Percentiles rank a stretch among this genome's conserved stretches.
Evolutionary conservation across 2,329 filamentous ascomycete genomes (phyloP).

Genomic region (Venturia effusa): DNA sequence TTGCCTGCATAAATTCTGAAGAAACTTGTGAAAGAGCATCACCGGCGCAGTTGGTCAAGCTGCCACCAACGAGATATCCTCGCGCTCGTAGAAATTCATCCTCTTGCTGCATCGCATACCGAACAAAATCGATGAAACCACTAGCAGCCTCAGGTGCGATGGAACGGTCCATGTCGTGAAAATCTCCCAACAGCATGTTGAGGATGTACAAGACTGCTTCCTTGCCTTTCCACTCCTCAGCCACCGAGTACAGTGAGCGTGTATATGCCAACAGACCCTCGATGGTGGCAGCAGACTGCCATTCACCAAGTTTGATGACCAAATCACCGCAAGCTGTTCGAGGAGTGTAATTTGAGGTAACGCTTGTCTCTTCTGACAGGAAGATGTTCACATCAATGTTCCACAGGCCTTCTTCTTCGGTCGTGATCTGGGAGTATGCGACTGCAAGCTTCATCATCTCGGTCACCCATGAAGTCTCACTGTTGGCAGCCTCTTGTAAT

Average conservation of each 20-base stretch:
- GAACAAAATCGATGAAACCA: conserved; percentile 70
- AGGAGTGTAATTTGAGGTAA: conserved; percentile 92
- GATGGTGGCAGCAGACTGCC: conserved; percentile 65
- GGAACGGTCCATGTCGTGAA: conserved; percentile 62
- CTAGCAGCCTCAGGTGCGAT: conserved; percentile 60
- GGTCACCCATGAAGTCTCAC: conserved; percentile 66
- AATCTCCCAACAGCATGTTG: conserved; percentile 73
- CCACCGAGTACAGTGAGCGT: conserved; percentile 55
- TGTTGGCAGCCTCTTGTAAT: conserved; percentile 46
- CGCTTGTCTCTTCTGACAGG: conserved; percentile 85
- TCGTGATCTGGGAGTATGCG: conserved; percentile 78
- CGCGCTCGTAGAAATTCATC: conserved; percentile 74
- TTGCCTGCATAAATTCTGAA: conserved; percentile 55
- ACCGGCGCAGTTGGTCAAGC: conserved; percentile 59
- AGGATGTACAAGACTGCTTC: conserved; percentile 79
- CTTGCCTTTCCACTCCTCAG: conserved; percentile 51
- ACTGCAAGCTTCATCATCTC: conserved; percentile 80
- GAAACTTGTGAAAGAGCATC: conserved; percentile 44
- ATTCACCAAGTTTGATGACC: conserved; percentile 84
- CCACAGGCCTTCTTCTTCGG: conserved; percentile 91
- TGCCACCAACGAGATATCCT: conserved; percentile 77
- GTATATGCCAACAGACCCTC: conserved; percentile 72
- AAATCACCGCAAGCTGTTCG: conserved; percentile 87
- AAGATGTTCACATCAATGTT: conserved; percentile 94
- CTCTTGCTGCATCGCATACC: conserved; percentile 60